These are phyloP conservation scores for Globisporangium echinulatum DNA, from an alignment of 352 stramenopile species.

Conservation along the genomic window DNA sequence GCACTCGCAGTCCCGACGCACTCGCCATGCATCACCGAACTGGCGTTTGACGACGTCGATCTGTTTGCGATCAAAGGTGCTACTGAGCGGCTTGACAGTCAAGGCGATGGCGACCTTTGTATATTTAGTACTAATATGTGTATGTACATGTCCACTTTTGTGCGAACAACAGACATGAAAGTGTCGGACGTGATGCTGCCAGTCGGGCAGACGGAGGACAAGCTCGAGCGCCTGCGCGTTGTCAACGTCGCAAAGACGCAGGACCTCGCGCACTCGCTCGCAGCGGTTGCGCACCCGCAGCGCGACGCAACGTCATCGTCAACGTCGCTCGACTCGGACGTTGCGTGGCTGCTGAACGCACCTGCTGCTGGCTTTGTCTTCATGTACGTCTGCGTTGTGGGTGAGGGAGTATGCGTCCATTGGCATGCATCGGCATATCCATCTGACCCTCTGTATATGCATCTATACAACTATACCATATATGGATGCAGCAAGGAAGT, in stretches of 20 bases:
- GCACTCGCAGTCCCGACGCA: conserved; percentile 53
- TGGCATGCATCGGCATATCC: background rate
- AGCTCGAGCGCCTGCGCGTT: conserved; percentile 61
- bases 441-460: background rate
- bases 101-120: background rate
- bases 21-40: conserved; percentile 80
- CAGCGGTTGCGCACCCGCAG: conserved; percentile 54
- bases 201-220: conserved; percentile 67
- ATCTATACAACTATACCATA: background rate
- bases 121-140: background rate
- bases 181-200: conserved; percentile 84
- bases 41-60: conserved; percentile 72
- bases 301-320: conserved; percentile 13
- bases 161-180: conserved; percentile 51
- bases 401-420: background rate
- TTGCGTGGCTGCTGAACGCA: conserved; percentile 52
- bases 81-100: background rate
- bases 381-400: conserved; percentile 41
- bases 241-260: conserved; percentile 65
- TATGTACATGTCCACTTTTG: background rate
- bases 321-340: conserved; percentile 30
- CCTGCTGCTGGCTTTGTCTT: conserved; percentile 78
- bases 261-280: conserved; percentile 69
- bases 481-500: conserved; percentile 57
- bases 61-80: conserved; percentile 69